These are phyloP conservation scores for Blepharisma undulans DNA, from an alignment of 169 alveolate genomes.

Conservation along the genomic window DNA sequence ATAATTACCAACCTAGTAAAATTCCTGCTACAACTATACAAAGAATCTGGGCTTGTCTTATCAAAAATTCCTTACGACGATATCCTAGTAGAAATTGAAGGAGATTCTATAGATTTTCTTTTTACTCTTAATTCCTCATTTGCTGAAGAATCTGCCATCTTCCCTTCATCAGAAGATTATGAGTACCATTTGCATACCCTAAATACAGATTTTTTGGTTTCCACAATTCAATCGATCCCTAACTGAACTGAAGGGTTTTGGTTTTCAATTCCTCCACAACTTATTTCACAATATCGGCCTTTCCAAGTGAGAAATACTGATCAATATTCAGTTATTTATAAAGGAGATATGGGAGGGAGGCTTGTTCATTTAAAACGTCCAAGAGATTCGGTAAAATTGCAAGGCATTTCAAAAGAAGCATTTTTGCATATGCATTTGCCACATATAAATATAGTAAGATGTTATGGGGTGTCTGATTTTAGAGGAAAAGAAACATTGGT, in stretches of 20 bases:
- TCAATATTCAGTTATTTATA: neutral
- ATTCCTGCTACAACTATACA: neutral
- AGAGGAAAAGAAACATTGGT: neutral
- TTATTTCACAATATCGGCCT: neutral
- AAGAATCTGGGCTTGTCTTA: neutral
- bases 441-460: neutral
- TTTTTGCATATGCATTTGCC: neutral
- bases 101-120: neutral
- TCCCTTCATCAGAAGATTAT: neutral
- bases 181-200: neutral
- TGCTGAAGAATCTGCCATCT: neutral
- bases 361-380: neutral
- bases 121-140: neutral
- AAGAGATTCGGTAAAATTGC: neutral
- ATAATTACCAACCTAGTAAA: neutral
- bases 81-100: neutral
- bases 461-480: neutral
- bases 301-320: neutral
- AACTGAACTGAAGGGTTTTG: neutral
- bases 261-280: neutral
- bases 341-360: neutral
- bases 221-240: neutral
- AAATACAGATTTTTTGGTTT: neutral
- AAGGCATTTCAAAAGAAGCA: neutral
- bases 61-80: neutral